Conservation (phyloP, 2,329 filamentous ascomycete genomes). For the Fusarium caatingaense region DNA sequence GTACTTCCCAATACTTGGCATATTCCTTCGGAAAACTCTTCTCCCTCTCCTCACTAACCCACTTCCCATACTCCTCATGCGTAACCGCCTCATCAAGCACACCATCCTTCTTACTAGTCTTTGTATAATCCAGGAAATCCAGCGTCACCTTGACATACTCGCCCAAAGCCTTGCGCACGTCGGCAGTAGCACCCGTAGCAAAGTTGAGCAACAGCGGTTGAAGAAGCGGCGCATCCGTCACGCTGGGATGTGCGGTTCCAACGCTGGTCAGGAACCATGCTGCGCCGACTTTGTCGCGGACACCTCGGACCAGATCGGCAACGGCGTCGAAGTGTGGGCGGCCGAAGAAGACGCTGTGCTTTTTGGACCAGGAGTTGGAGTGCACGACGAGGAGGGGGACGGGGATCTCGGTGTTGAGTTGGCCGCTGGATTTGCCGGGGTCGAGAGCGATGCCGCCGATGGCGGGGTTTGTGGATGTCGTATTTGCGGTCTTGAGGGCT, state of each 20-base stretch:
- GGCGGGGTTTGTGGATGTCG: slow-evolving; percentile 51
- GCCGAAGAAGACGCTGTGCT: slow-evolving; percentile 68
- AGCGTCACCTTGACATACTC: slow-evolving; percentile 70
- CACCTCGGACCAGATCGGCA: slow-evolving; percentile 62
- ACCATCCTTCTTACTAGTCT: slow-evolving; percentile 55
- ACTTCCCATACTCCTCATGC: slow-evolving; percentile 54
- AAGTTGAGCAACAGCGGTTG: slow-evolving; percentile 70
- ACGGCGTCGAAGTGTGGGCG: slow-evolving; percentile 74
- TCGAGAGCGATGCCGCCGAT: slow-evolving; percentile 71
- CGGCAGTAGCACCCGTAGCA: slow-evolving; percentile 70
- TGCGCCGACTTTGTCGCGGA: slow-evolving; percentile 57
- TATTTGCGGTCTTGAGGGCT: slow-evolving; percentile 61
- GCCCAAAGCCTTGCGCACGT: slow-evolving; percentile 65
- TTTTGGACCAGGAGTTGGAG: slow-evolving; percentile 72
- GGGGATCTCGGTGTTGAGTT: slow-evolving; percentile 67
- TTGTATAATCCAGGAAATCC: slow-evolving; percentile 66
- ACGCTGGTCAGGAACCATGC: slow-evolving; percentile 67
- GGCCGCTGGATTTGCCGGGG: slow-evolving; percentile 73
- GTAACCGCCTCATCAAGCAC: slow-evolving; percentile 63
- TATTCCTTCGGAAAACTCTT: slow-evolving; percentile 49
- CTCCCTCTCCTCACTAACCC: slow-evolving; percentile 52
- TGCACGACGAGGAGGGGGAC: slow-evolving; percentile 72
- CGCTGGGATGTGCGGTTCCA: slow-evolving; percentile 69
- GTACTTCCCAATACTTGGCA: slow-evolving; percentile 57
- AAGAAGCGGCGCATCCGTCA: slow-evolving; percentile 74